A percentile compares a stretch with the other conserved stretches of the same genome.
phyloP scores from a whole-genome alignment of 2,329 filamentous ascomycete genomes.

The Monosporascus cannonballus region DNA sequence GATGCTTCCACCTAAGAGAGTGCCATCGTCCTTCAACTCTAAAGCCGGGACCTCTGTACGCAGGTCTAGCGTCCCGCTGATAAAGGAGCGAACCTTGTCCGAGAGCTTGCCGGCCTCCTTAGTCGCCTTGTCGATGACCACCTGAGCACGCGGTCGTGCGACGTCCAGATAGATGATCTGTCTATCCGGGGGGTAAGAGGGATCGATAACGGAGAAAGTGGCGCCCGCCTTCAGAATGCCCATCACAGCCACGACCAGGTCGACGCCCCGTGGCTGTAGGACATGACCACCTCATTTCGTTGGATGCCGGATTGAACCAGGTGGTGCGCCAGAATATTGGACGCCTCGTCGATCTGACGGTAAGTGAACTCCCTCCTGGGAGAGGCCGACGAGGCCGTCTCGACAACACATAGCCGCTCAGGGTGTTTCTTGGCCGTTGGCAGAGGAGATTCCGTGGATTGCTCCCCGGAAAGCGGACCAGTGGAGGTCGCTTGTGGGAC shows the following conservation, averaged over 20 bases:
- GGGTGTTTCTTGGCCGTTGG: background rate
- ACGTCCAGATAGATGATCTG: constrained; percentile 82
- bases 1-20: constrained; percentile 56
- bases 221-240: constrained; percentile 61
- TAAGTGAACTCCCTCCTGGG: background rate
- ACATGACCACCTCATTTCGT: constrained; percentile 86
- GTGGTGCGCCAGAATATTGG: constrained; percentile 75
- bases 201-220: constrained; percentile 66
- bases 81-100: constrained; percentile 24
- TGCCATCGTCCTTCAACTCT: constrained; percentile 62
- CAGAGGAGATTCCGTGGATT: background rate
- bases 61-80: constrained; percentile 63
- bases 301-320: constrained; percentile 67
- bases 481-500: background rate
- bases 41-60: constrained; percentile 69
- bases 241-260: constrained; percentile 66
- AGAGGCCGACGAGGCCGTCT: background rate
- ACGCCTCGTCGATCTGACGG: constrained; percentile 73
- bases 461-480: background rate
- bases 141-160: constrained; percentile 62
- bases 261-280: constrained; percentile 77
- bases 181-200: constrained; percentile 71
- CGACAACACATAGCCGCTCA: background rate
- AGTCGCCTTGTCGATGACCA: constrained; percentile 46
- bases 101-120: constrained; percentile 50